These are phyloP conservation scores for Sporothrix pseudoabietina DNA, from an alignment of 2,329 filamentous ascomycete genomes.

Conservation along the genomic window DNA sequence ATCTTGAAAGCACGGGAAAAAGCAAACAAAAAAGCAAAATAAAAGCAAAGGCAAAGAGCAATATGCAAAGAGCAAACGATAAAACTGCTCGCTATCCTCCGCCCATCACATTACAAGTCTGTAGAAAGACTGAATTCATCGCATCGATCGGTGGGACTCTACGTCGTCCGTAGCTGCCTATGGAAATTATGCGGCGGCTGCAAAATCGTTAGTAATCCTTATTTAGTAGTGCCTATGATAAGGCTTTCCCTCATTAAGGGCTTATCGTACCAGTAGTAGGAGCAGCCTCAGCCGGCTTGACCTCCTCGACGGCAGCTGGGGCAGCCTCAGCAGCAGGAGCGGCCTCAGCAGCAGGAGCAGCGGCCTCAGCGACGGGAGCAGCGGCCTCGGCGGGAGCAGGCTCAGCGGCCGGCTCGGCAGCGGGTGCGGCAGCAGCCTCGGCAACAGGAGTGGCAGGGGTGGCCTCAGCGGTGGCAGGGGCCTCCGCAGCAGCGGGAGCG, in stretches of 20 bases:
- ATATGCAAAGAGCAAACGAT: neutral
- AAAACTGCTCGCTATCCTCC: neutral
- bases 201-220: neutral
- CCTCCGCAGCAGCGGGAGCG: neutral
- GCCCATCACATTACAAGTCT: conserved; percentile 16
- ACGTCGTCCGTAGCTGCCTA: neutral
- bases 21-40: neutral
- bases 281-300: conserved; percentile 29
- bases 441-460: conserved; percentile 35
- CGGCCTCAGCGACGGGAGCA: conserved; percentile 28
- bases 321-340: conserved; percentile 24
- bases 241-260: neutral
- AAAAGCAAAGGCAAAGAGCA: neutral
- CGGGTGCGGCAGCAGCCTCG: conserved; percentile 34
- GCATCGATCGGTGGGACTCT: neutral
- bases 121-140: neutral
- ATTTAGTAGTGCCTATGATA: neutral
- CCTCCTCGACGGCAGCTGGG: conserved; percentile 35
- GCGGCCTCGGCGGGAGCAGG: conserved; percentile 24
- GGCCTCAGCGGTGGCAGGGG: conserved; percentile 20
- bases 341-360: conserved; percentile 20
- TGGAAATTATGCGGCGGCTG: conserved; percentile 2
- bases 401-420: conserved; percentile 15
- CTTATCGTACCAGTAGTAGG: neutral
- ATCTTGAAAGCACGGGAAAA: neutral